Base-by-base conservation (phyloP, 345 rosid genomes). In the Cardamine occulta region DNA sequence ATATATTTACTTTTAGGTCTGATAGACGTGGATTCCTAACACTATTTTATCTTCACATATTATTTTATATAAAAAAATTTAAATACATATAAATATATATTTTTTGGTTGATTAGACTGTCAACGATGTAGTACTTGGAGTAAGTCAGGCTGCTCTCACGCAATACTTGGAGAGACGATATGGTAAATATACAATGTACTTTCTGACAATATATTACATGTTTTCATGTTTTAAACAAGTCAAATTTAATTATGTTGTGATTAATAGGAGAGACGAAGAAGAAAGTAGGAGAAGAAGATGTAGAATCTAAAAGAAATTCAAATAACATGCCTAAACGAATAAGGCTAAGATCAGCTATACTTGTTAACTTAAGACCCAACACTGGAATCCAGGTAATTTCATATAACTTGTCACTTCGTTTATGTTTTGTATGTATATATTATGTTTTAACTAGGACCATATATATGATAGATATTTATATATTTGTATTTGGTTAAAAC, bases 91-190 rank as follows among this genome's bases (percentile, higher is more conserved):
- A n/a, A n/a, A n/a, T n/a, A n/a, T n/a, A n/a, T n/a, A n/a, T n/a
- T n/a, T 9, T 44, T 49, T 17, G 70, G 70, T 63, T 63, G 49
- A 65, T 12, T 71, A 92, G 97, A 92, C 97, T 4, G 69, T 90
- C 68, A 90, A 88, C 31, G 96, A 93, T 72, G 93, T 93, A 7
- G 45, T 88, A 15, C 32, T 88, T 55, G 98, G 94, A 61, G 73
- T 85, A 32, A 83, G 86, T 37, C 88, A 90, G 65, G 91, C 90
- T 59, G 88, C 84, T 32, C 84, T 93, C 70, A 86, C 94, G 11
- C 82, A 75, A 21, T 90, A 87, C 51, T 74, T 90, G 42, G 61
- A 80, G 54, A 72, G 86, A 66, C 82, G 74, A 85, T 81, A 84
- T 52, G 87, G 96, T 88, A 70, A 78, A 76, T 14, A 29, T 32